A percentile compares a stretch with the other conserved stretches of the same genome.
Evolutionary conservation across 805 yeast genomes (phyloP).

Genomic region (Cyberlindnera sargentensis): DNA sequence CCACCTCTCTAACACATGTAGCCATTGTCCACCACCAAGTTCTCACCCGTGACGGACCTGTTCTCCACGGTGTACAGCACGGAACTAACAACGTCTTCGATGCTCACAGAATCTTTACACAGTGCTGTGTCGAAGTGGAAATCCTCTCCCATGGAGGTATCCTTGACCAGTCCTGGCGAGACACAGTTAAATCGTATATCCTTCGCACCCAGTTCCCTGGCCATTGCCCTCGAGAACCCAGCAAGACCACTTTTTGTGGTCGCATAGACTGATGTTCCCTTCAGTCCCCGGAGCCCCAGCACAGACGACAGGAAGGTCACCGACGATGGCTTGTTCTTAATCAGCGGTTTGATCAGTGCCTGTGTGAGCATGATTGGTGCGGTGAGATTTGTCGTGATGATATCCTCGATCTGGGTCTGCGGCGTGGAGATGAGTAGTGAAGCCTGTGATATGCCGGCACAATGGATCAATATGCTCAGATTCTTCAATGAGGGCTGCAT

Average conservation of each 20-base stretch:
- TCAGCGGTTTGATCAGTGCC: constrained; percentile 43
- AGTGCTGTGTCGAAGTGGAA: constrained; percentile 15
- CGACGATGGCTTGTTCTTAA: constrained; percentile 28
- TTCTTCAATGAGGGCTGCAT: constrained; percentile 3
- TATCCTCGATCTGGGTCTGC: constrained; percentile 32
- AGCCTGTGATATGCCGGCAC: constrained; percentile 58
- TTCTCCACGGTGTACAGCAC: constrained; percentile 19
- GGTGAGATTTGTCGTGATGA: constrained; percentile 49
- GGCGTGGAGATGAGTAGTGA: constrained; percentile 40
- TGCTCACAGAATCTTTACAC: constrained; percentile 11
- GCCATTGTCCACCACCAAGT: constrained; percentile 26
- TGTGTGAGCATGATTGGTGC: constrained; percentile 58
- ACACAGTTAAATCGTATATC: constrained; percentile 57
- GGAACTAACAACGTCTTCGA: constrained; percentile 19
- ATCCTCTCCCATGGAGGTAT: constrained; percentile 50
- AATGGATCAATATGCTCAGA: constrained; percentile 26
- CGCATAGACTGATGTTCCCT: constrained; percentile 61
- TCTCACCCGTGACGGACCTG: constrained; percentile 25
- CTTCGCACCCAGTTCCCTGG: constrained; percentile 47
- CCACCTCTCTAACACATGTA: constrained; percentile 8
- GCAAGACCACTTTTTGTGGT: constrained; percentile 67
- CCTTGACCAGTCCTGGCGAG: constrained; percentile 58
- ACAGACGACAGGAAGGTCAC: constrained; percentile 66
- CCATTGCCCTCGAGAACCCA: constrained; percentile 53
- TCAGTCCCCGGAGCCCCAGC: constrained; percentile 38